Percentiles rank a stretch among this genome's conserved stretches.
Conservation (phyloP, 257 asterid species). For the Capsicum rhomboideum region DNA sequence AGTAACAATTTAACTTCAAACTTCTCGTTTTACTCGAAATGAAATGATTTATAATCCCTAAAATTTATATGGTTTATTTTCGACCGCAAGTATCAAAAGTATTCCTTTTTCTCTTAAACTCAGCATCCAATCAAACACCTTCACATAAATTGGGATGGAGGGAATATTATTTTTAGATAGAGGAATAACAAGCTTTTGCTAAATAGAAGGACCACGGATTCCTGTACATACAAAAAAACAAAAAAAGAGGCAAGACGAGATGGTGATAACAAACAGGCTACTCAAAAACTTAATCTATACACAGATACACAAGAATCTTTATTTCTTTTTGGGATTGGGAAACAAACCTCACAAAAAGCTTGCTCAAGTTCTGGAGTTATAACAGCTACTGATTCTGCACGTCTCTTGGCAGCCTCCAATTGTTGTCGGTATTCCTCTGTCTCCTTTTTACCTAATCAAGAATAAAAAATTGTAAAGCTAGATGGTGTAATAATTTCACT, state of each 20-base stretch:
- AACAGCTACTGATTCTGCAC: constrained; percentile 64
- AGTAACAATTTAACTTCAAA: background rate
- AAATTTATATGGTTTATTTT: too few relatives aligned
- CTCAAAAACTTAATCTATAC: background rate
- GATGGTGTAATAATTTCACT: background rate
- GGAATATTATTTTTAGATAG: background rate
- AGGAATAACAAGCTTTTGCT: background rate
- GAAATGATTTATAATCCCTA: too few relatives aligned
- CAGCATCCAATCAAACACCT: background rate
- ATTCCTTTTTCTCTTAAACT: background rate
- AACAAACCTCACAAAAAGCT: constrained; percentile 73
- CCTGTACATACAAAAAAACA: background rate
- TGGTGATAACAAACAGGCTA: background rate
- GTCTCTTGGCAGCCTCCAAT: constrained; percentile 47
- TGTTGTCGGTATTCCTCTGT: constrained; percentile 29
- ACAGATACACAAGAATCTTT: background rate
- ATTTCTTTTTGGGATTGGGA: background rate
- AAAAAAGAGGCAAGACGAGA: background rate
- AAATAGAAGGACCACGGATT: background rate
- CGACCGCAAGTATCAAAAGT: too few relatives aligned
- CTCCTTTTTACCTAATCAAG: constrained; percentile 42
- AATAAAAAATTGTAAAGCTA: background rate
- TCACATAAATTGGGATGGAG: background rate
- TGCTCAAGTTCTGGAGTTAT: constrained; percentile 59
- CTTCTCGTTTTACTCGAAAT: too few relatives aligned